Evolutionary conservation across 1,139 yeast species (phyloP).

Genomic region (Saccharomyces hybrid): DNA sequence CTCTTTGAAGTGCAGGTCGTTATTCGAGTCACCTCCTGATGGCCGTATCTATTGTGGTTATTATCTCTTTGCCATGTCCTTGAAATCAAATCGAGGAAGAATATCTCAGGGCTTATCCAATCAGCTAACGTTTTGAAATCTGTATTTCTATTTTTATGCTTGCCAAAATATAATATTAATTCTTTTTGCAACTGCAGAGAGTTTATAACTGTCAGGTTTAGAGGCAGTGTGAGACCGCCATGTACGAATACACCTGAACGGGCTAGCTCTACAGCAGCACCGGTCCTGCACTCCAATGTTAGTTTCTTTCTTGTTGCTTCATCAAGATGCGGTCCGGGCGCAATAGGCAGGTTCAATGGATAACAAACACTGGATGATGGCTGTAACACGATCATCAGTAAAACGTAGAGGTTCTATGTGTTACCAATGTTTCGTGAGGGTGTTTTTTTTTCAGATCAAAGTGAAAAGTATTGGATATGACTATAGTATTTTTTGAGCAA

Average conservation of each 20-base stretch:
- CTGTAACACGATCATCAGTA: constrained; percentile 30
- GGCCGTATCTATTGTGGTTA: constrained; percentile 12
- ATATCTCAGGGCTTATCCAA: constrained; percentile 50
- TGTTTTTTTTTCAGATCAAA: not conserved
- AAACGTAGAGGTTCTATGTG: not conserved
- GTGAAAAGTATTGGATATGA: not conserved
- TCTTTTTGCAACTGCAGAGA: constrained; percentile 29
- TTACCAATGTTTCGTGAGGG: not conserved
- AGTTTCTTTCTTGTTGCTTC: constrained; percentile 18
- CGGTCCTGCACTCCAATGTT: constrained; percentile 53
- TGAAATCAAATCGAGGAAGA: constrained; percentile 49
- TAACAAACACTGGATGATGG: constrained; percentile 33
- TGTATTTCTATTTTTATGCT: constrained; percentile 14
- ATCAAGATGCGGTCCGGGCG: constrained; percentile 9
- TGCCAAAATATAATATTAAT: constrained; percentile 22
- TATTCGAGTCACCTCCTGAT: constrained; percentile 8
- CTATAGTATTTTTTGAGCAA: not conserved
- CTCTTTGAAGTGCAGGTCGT: constrained; percentile 40
- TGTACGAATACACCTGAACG: constrained; percentile 54
- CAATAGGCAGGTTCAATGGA: constrained; percentile 27
- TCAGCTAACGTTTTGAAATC: constrained; percentile 29
- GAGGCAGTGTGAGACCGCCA: constrained; percentile 63
- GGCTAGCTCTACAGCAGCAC: constrained; percentile 51
- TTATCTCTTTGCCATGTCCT: constrained; percentile 48
- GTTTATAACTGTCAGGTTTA: constrained; percentile 39